Conservation (phyloP, 129 eudicot genomes). For the Flaveria robusta region DNA sequence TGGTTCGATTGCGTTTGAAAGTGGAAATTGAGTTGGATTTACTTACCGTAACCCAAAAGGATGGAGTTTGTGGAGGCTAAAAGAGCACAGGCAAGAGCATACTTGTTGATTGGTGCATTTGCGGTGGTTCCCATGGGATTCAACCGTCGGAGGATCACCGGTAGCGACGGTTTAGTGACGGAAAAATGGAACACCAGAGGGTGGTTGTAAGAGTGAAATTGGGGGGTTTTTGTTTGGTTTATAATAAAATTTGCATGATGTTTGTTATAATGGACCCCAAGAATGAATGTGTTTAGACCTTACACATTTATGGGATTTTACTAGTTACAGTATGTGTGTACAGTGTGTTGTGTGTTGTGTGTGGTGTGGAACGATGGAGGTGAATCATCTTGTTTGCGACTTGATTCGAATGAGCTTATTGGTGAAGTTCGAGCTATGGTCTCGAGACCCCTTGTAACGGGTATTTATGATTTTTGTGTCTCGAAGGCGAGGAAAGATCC, state of each 20-base stretch:
- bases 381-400: not conserved
- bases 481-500: too few relatives aligned
- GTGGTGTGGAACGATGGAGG: not conserved
- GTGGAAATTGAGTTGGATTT: not conserved
- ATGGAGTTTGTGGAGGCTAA: constrained; percentile 87
- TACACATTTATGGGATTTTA: not conserved
- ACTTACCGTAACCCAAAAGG: constrained; percentile 81
- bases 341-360: too few relatives aligned
- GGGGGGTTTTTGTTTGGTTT: constrained; percentile 24
- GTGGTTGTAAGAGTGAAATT: not conserved
- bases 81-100: constrained; percentile 79
- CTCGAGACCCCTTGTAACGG: too few relatives aligned
- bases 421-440: too few relatives aligned
- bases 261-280: not conserved
- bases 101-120: constrained; percentile 48
- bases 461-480: too few relatives aligned
- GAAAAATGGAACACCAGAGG: too few relatives aligned
- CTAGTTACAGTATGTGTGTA: not conserved
- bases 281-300: not conserved
- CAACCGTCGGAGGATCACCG: not conserved
- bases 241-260: constrained; percentile 29
- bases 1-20: not conserved
- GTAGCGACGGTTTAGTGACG: not conserved
- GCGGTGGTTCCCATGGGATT: constrained; percentile 23
- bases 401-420: too few relatives aligned